These are phyloP conservation scores for Jatropha podagrica DNA, from an alignment of 441 rosid species.

Conservation along the genomic window DNA sequence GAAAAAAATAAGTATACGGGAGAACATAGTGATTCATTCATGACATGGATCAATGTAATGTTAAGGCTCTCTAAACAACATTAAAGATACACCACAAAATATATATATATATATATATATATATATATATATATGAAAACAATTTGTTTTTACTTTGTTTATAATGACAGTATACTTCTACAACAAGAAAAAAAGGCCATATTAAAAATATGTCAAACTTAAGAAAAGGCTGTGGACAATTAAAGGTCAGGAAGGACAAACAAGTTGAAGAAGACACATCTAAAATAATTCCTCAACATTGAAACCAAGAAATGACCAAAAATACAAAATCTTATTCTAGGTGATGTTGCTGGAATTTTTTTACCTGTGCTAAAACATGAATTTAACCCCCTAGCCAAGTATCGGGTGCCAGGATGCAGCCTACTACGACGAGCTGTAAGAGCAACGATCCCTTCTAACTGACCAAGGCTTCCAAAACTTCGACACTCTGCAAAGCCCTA, in stretches of 20 bases:
- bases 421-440: slow-evolving; percentile 95
- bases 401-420: slow-evolving; percentile 98
- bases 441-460: slow-evolving; percentile 87
- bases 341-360: slow-evolving; percentile 21
- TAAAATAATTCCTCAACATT: not conserved
- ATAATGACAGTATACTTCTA: slow-evolving; percentile 6
- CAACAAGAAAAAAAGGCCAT: not conserved
- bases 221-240: not conserved
- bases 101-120: not conserved
- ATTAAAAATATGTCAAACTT: not conserved
- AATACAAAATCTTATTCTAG: slow-evolving; percentile 7
- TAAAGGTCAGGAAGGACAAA: not conserved
- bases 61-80: not conserved
- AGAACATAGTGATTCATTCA: not conserved
- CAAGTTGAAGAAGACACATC: not conserved
- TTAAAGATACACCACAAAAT: not conserved
- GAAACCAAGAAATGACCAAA: not conserved
- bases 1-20: not conserved
- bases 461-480: slow-evolving; percentile 92
- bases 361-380: slow-evolving; percentile 97
- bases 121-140: not conserved
- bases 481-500: slow-evolving; percentile 99
- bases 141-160: not conserved
- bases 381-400: slow-evolving; percentile 96
- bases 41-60: not conserved